Base-by-base conservation (phyloP, 495 filamentous ascomycete genomes). In the Pyrenula aspistea region DNA sequence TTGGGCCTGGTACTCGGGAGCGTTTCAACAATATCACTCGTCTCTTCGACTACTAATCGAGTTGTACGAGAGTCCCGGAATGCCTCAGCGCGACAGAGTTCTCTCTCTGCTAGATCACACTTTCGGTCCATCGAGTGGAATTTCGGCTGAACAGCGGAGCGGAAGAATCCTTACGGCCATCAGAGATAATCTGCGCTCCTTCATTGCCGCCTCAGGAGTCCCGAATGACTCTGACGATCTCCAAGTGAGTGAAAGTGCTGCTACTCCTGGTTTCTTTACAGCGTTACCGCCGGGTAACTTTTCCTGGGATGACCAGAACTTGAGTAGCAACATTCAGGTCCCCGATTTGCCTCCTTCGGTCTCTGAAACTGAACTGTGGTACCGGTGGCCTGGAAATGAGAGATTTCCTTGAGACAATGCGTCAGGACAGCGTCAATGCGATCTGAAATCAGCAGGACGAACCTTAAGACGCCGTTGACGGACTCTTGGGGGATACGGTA, bases 1-100 rank as follows among this genome's bases (percentile, higher is more conserved):
- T 2, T 79, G 72, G 72, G 42, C 61, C 1, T 79, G 76, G 76
- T 79, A 77, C 57, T 62, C 60, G 22, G 63, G 68, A 1, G 73
- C 74, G 0, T 62, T 72, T 51, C 75, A 79, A 54, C 75, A 78
- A 57, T 76, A 74, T 58, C 73, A 76, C 57, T 63, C 59, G 12
- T 72, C 74, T 3, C 61, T 78, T 1, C 68, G 76, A 10, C 61
- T 79, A 31, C 59, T 77, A 12, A 60, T 67, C 21, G 77, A 80
- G 59, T 56, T 78, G n/a, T 84, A 64, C 53, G 55, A 58, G 2
- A 62, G 57, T 21, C 64, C 64, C 8, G 62, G 62, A 25, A 49
- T 66, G 8, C 2, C 53, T 1, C 54, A 57, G 4, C 60, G 59
- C 20, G 59, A 63, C n/a, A 42, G 64, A 4, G 64, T 66, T 60